phyloP scores from a whole-genome alignment of 2,329 filamentous ascomycete species.

The Epichloe hybrida region DNA sequence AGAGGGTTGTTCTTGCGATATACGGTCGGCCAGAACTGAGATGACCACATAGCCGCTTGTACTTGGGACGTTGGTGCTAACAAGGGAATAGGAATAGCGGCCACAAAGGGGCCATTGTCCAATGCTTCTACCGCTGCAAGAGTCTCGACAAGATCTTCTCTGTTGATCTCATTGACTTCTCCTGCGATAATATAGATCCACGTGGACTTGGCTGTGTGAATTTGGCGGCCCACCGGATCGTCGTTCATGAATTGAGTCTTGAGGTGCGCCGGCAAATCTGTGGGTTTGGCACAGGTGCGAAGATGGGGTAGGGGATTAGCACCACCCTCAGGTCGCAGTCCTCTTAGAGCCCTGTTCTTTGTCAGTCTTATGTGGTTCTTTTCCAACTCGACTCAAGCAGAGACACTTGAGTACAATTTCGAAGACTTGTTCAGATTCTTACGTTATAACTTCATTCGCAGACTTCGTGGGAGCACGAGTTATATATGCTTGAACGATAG shows the following conservation, averaged over 20 bases:
- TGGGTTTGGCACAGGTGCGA: constrained; percentile 60
- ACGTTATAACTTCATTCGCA: constrained; percentile 63
- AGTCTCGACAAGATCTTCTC: constrained; percentile 35
- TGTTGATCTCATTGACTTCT: constrained; percentile 36
- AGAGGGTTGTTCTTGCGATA: constrained; percentile 83
- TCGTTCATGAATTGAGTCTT: constrained; percentile 49
- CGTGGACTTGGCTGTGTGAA: constrained; percentile 46
- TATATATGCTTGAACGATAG: constrained; percentile 50
- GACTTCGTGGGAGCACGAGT: constrained; percentile 58
- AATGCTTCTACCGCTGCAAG: constrained; percentile 37
- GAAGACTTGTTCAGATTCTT: constrained; percentile 16
- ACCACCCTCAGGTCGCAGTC: constrained; percentile 43
- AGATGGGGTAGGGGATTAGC: constrained; percentile 57
- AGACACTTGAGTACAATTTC: background rate
- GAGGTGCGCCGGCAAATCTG: constrained; percentile 52
- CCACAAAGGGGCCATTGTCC: constrained; percentile 41
- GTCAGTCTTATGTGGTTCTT: constrained; percentile 7
- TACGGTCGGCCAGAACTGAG: constrained; percentile 69
- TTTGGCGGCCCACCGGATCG: constrained; percentile 36
- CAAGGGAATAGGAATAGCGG: constrained; percentile 54
- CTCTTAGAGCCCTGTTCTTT: constrained; percentile 36
- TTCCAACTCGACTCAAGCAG: background rate
- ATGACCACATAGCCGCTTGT: constrained; percentile 62
- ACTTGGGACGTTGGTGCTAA: constrained; percentile 62
- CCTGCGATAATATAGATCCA: constrained; percentile 47